These are phyloP conservation scores for Diplodia sapinea DNA, from an alignment of 2,329 filamentous ascomycete genomes.

Conservation along the genomic window DNA sequence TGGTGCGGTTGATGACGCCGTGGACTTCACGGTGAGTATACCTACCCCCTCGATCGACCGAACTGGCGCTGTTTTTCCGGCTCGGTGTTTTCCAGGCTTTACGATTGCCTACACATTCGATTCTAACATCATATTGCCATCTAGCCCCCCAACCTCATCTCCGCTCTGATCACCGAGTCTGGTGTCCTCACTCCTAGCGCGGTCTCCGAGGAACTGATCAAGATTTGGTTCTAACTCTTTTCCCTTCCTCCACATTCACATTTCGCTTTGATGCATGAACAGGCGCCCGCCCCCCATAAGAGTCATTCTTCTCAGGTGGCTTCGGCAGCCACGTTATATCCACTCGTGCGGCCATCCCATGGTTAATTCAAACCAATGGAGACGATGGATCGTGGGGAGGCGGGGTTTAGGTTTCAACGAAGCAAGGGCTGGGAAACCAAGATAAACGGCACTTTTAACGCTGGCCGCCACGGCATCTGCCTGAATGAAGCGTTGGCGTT, in stretches of 20 bases:
- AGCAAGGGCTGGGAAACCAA: not conserved
- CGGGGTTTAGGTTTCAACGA: not conserved
- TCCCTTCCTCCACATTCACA: not conserved
- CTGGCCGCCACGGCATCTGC: not conserved
- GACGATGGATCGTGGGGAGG: not conserved
- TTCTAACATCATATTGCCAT: conserved; percentile 1
- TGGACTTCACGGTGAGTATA: conserved; percentile 71
- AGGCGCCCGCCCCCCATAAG: not conserved
- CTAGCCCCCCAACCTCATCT: conserved; percentile 71
- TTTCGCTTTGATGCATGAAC: not conserved
- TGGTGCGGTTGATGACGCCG: conserved; percentile 53
- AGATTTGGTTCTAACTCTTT: conserved; percentile 58
- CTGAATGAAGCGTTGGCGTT: not conserved
- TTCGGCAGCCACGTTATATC: not conserved
- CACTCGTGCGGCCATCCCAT: not conserved
- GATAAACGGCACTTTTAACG: not conserved
- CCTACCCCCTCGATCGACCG: not conserved
- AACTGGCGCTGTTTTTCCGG: not conserved
- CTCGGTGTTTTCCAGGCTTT: not conserved
- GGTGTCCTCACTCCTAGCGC: conserved; percentile 73
- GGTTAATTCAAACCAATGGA: not conserved
- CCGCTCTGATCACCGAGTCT: conserved; percentile 76
- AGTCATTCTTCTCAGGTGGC: not conserved
- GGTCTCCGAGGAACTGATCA: conserved; percentile 72
- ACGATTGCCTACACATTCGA: not conserved